phyloP scores from a whole-genome alignment of 495 filamentous ascomycete genomes.

The Peziza echinospora region DNA sequence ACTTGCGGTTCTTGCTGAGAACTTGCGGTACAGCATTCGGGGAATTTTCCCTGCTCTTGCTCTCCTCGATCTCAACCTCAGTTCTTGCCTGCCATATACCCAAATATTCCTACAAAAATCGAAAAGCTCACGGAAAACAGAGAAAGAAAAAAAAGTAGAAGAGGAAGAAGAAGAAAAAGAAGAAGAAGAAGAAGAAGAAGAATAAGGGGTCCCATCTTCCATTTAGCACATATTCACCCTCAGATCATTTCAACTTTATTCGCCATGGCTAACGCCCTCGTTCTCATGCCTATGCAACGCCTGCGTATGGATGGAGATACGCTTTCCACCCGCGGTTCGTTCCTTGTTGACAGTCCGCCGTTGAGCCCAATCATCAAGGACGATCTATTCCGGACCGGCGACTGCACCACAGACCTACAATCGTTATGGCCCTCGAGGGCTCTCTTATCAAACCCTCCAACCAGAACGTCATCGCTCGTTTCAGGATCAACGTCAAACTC shows the following conservation, averaged over 20 bases:
- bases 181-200: too few relatives aligned
- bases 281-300: not conserved
- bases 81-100: not conserved
- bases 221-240: too few relatives aligned
- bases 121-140: too few relatives aligned
- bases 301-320: not conserved
- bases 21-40: not conserved
- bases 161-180: too few relatives aligned
- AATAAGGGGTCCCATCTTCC: too few relatives aligned
- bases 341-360: not conserved
- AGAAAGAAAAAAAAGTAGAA: too few relatives aligned
- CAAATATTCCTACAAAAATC: too few relatives aligned
- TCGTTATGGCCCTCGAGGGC: not conserved
- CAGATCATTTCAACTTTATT: too few relatives aligned
- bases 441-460: not conserved
- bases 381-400: not conserved
- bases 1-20: not conserved
- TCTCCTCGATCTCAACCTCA: not conserved
- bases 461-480: not conserved
- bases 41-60: not conserved
- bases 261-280: not conserved
- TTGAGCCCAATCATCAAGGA: not conserved
- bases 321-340: not conserved
- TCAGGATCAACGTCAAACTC: not conserved
- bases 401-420: not conserved